Evolutionary conservation across 371 early-diverging fungal genomes (phyloP).

Genomic region (Mucor lusitanicus): DNA sequence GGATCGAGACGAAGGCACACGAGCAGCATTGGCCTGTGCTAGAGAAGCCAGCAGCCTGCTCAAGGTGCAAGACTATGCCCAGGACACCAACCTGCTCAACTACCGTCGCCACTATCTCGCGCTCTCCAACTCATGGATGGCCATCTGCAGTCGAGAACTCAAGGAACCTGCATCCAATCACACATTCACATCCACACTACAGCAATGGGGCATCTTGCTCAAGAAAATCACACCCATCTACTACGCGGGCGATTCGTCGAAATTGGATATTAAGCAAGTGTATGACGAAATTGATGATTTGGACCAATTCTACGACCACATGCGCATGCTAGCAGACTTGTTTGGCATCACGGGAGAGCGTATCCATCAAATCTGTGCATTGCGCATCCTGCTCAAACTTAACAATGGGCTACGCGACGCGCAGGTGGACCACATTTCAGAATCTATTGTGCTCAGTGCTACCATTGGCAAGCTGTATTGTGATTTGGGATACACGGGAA

Average conservation of each 20-base stretch:
- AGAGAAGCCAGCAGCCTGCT: slow-evolving; percentile 26
- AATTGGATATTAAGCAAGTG: slow-evolving; percentile 17
- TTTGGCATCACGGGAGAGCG: slow-evolving; percentile 49
- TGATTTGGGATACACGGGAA: slow-evolving; percentile 68
- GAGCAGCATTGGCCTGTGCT: slow-evolving; percentile 22
- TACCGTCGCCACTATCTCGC: slow-evolving; percentile 60
- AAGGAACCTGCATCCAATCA: slow-evolving; percentile 19
- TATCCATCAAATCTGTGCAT: slow-evolving; percentile 42
- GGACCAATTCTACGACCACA: slow-evolving; percentile 42
- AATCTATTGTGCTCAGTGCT: slow-evolving; percentile 51
- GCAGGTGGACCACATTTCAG: slow-evolving; percentile 36
- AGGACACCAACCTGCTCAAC: slow-evolving; percentile 41
- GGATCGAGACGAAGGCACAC: neutral
- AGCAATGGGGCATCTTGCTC: slow-evolving; percentile 60
- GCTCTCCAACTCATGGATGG: slow-evolving; percentile 59
- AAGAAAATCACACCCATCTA: slow-evolving; percentile 28
- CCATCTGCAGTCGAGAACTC: slow-evolving; percentile 46
- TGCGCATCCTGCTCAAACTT: slow-evolving; percentile 50
- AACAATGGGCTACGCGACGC: slow-evolving; percentile 40
- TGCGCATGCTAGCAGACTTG: slow-evolving; percentile 50
- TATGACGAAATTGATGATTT: slow-evolving; percentile 36
- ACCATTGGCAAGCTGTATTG: slow-evolving; percentile 57
- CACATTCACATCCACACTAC: slow-evolving; percentile 53
- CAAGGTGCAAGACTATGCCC: slow-evolving; percentile 28
- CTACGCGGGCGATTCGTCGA: slow-evolving; percentile 15